These are phyloP conservation scores for Mariannaea elegans DNA, from an alignment of 2,329 filamentous ascomycete genomes.

Conservation along the genomic window DNA sequence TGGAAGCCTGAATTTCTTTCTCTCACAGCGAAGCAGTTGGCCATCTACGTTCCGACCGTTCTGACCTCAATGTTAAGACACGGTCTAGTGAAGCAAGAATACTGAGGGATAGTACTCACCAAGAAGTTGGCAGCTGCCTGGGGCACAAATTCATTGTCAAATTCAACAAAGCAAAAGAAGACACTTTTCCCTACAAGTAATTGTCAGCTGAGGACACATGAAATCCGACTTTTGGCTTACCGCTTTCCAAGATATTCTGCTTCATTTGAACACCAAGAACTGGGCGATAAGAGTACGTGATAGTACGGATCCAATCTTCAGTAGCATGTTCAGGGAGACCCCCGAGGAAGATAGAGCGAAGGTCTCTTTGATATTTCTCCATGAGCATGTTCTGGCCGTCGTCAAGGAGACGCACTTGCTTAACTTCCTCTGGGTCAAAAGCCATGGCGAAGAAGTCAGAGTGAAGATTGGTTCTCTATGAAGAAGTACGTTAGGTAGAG, in stretches of 20 bases:
- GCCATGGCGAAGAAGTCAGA: constrained; percentile 18
- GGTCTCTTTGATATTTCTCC: constrained; percentile 52
- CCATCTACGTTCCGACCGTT: not conserved
- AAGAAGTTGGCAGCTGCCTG: not conserved
- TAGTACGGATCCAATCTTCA: constrained; percentile 46
- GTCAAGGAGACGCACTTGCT: constrained; percentile 6
- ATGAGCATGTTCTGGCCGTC: constrained; percentile 15
- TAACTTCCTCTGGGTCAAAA: constrained; percentile 18
- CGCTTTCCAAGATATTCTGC: not conserved
- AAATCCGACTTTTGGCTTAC: constrained; percentile 22
- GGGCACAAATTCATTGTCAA: not conserved
- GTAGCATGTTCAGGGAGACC: constrained; percentile 51
- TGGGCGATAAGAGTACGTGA: constrained; percentile 50
- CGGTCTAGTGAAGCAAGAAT: too few species aligned
- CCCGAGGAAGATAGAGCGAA: constrained; percentile 58
- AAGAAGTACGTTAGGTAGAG: not conserved
- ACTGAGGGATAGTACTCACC: not conserved
- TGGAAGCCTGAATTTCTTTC: not conserved
- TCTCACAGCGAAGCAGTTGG: not conserved
- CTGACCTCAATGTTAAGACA: not conserved
- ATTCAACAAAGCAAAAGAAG: constrained; percentile 50
- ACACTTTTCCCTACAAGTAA: constrained; percentile 25
- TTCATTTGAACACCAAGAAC: constrained; percentile 39
- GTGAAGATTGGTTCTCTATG: not conserved
- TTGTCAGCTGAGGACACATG: constrained; percentile 23